Evolutionary conservation across 2,329 filamentous ascomycete genomes (phyloP).

Genomic region (Leptodontidium sp.): DNA sequence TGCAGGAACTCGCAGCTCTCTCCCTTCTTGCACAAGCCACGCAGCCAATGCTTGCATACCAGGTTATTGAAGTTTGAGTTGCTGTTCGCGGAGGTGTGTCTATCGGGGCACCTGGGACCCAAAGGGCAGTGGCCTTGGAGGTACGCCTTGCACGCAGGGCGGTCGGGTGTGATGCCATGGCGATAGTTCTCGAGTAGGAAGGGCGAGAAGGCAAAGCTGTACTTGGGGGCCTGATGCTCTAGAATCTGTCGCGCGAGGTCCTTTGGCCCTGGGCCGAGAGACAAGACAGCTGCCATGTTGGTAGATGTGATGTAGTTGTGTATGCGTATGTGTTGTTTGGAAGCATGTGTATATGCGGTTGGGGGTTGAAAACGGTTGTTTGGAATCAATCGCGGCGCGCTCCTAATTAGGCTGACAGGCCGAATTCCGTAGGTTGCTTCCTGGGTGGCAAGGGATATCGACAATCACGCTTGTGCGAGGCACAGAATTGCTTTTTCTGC

Average conservation of each 20-base stretch:
- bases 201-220: conserved; percentile 84
- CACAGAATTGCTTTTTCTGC: conserved; percentile 24
- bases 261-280: conserved; percentile 40
- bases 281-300: conserved; percentile 35
- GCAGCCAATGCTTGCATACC: conserved; percentile 98
- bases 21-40: conserved; percentile 97
- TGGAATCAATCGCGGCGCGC: conserved; percentile 5
- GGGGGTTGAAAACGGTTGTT: background rate
- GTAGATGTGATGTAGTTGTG: conserved; percentile 1
- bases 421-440: background rate
- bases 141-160: conserved; percentile 87
- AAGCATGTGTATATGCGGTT: background rate
- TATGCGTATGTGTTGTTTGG: background rate
- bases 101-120: conserved; percentile 84
- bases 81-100: conserved; percentile 63
- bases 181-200: conserved; percentile 86
- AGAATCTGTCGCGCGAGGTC: conserved; percentile 57
- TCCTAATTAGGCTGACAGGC: conserved; percentile 7
- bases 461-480: conserved; percentile 25
- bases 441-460: background rate
- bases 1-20: conserved; percentile 97
- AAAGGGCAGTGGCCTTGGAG: conserved; percentile 86
- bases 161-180: conserved; percentile 80
- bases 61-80: conserved; percentile 74
- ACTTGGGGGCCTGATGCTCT: conserved; percentile 61